Conservation (phyloP, 192 early-diverging fungal genomes). For the Martensiomyces pterosporus region DNA sequence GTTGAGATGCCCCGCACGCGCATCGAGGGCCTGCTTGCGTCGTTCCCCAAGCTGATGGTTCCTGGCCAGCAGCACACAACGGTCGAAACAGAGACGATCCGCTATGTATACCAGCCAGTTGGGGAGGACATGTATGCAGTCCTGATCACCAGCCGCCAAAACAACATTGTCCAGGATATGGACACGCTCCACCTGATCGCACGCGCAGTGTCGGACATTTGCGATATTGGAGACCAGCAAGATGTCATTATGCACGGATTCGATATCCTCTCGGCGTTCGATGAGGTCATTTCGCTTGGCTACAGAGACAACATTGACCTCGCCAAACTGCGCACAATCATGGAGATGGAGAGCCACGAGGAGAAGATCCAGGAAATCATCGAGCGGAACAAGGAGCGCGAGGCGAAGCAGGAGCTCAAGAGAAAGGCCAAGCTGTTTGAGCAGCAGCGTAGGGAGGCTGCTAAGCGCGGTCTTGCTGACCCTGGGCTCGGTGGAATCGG, state of each 20-base stretch:
- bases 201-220: slow-evolving; percentile 85
- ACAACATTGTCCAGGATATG: slow-evolving; percentile 98
- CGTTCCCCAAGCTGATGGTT: slow-evolving; percentile 95
- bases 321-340: slow-evolving; percentile 87
- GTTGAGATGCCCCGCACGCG: slow-evolving; percentile 94
- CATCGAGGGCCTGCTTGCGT: slow-evolving; percentile 93
- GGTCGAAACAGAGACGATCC: slow-evolving; percentile 93
- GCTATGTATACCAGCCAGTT: slow-evolving; percentile 98
- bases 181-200: slow-evolving; percentile 93
- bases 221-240: slow-evolving; percentile 78
- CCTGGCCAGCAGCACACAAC: slow-evolving; percentile 91
- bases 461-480: slow-evolving; percentile 44
- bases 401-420: slow-evolving; percentile 96
- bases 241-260: slow-evolving; percentile 84
- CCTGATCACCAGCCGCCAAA: slow-evolving; percentile 92
- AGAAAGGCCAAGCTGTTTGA: slow-evolving; percentile 89
- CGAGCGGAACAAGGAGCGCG: slow-evolving; percentile 88
- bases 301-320: slow-evolving; percentile 90
- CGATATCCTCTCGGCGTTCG: slow-evolving; percentile 88
- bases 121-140: slow-evolving; percentile 90
- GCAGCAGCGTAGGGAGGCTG: slow-evolving; percentile 77
- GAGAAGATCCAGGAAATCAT: slow-evolving; percentile 97
- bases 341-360: slow-evolving; percentile 98
- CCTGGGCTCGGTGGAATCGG: slow-evolving; percentile 54
- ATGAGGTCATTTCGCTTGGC: slow-evolving; percentile 90